These are phyloP conservation scores for Smittium mucronatum DNA, from an alignment of 371 early-diverging fungal genomes.

Conservation along the genomic window DNA sequence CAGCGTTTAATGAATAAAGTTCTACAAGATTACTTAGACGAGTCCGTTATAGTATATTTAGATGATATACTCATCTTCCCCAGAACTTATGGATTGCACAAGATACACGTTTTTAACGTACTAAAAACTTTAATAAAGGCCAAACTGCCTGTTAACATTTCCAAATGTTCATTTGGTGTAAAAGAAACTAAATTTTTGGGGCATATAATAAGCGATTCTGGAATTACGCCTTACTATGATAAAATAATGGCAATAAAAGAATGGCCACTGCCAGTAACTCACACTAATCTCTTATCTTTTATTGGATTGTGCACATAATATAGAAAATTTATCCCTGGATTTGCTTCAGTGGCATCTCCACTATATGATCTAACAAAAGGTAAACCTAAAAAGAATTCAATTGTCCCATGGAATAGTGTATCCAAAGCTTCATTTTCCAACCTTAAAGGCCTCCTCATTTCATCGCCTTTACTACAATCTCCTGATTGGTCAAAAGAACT, in stretches of 20 bases:
- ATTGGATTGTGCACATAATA: conserved; percentile 31
- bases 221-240: conserved; percentile 20
- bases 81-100: conserved; percentile 33
- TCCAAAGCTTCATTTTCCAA: background rate
- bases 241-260: conserved; percentile 27
- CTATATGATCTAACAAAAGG: conserved; percentile 18
- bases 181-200: conserved; percentile 34
- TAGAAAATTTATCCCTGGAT: conserved; percentile 20
- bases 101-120: conserved; percentile 26
- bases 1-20: conserved; percentile 30
- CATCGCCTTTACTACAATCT: background rate
- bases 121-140: conserved; percentile 24
- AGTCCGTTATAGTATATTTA: conserved; percentile 35
- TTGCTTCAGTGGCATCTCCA: conserved; percentile 18
- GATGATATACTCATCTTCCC: conserved; percentile 48
- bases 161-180: conserved; percentile 39
- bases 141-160: conserved; percentile 28
- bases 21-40: conserved; percentile 25
- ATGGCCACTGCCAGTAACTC: conserved; percentile 28
- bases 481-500: conserved; percentile 17
- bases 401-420: background rate
- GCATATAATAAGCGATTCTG: conserved; percentile 21
- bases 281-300: conserved; percentile 22
- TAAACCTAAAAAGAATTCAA: background rate
- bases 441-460: background rate